Evolutionary conservation across 2,329 filamentous ascomycete genomes (phyloP).

Genomic region (Pyricularia pennisetigena): DNA sequence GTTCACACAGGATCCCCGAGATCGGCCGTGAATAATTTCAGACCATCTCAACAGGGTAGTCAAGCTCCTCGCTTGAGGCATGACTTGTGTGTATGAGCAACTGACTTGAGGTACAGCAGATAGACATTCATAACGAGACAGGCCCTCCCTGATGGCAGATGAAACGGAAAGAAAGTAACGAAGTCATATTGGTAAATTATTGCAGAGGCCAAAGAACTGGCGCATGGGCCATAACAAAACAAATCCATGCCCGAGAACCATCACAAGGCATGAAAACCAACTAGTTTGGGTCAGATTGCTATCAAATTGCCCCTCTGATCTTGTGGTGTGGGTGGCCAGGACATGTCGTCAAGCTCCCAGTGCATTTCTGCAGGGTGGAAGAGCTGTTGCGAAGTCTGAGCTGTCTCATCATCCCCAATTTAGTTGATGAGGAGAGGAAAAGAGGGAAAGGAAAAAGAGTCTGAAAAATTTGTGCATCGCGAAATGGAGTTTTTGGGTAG

Average conservation of each 20-base stretch:
- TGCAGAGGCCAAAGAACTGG: neutral
- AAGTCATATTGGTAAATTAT: neutral
- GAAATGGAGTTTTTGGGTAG: neutral
- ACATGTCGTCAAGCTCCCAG: conserved; percentile 56
- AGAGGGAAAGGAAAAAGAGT: conserved; percentile 14
- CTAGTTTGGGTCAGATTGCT: conserved; percentile 48
- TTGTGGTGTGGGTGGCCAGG: conserved; percentile 52
- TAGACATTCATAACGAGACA: neutral
- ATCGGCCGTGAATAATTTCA: neutral
- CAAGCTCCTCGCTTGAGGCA: neutral
- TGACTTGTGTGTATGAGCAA: neutral
- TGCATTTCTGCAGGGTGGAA: conserved; percentile 28
- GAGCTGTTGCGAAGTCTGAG: conserved; percentile 43
- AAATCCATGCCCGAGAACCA: neutral
- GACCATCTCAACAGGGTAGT: neutral
- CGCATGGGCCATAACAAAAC: neutral
- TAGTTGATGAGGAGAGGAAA: conserved; percentile 58
- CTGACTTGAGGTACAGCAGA: neutral
- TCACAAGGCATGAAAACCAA: conserved; percentile 23
- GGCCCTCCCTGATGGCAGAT: neutral
- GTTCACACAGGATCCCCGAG: neutral
- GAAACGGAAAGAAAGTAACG: neutral
- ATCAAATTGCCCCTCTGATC: conserved; percentile 50
- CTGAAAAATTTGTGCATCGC: conserved; percentile 4
- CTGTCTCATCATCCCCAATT: conserved; percentile 69